Percentiles rank a stretch among this genome's conserved stretches.
Evolutionary conservation across 2,329 filamentous ascomycete species (phyloP).

Genomic region (Ciborinia camelliae): DNA sequence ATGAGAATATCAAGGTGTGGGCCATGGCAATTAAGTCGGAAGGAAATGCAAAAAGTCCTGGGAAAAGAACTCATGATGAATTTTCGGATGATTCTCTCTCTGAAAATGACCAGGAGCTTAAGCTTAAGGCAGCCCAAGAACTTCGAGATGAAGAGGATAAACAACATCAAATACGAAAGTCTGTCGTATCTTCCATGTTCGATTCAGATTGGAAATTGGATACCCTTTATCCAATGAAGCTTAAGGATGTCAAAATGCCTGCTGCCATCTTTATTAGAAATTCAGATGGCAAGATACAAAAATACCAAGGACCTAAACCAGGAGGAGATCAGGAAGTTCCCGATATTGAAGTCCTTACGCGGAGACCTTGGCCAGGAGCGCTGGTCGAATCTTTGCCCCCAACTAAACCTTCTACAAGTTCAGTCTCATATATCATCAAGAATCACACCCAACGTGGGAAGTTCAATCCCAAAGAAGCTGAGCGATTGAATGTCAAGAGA

Average conservation of each 20-base stretch:
- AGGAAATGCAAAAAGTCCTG: conserved; percentile 35
- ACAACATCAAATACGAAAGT: conserved; percentile 52
- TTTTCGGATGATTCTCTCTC: conserved; percentile 36
- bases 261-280: conserved; percentile 68
- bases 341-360: conserved; percentile 67
- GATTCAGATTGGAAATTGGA: conserved; percentile 73
- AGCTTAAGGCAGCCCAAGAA: conserved; percentile 4
- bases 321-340: conserved; percentile 49
- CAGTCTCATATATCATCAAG: conserved; percentile 84
- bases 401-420: conserved; percentile 61
- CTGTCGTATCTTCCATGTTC: conserved; percentile 74
- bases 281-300: conserved; percentile 59
- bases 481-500: conserved; percentile 58
- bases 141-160: conserved; percentile 40
- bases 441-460: conserved; percentile 73
- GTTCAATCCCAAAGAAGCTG: conserved; percentile 67
- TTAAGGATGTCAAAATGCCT: conserved; percentile 64
- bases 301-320: conserved; percentile 67
- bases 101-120: conserved; percentile 24
- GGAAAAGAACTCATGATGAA: conserved; percentile 50
- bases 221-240: conserved; percentile 60
- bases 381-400: conserved; percentile 62
- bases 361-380: conserved; percentile 76
- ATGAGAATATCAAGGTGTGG: conserved; percentile 80
- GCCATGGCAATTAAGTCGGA: conserved; percentile 60